phyloP scores from a whole-genome alignment of 306 rosid species.

The Gleditsia sinensis region DNA sequence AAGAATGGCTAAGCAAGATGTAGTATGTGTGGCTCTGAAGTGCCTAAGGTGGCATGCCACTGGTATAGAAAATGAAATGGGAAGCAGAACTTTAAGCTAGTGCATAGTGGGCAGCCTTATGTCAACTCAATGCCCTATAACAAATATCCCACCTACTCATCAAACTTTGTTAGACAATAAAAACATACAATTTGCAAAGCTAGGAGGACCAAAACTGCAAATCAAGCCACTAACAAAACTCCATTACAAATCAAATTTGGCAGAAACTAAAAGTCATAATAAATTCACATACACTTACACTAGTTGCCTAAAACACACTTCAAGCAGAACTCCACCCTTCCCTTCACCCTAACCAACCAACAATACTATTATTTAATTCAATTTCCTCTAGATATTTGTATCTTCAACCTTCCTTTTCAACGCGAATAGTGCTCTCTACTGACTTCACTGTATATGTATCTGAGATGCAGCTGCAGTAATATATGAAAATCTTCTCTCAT shows the following conservation, averaged over 20 bases:
- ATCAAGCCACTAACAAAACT: background rate
- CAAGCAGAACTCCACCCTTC: background rate
- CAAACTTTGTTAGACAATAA: background rate
- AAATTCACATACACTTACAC: background rate
- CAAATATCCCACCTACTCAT: constrained; percentile 22
- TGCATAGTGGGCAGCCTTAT: constrained; percentile 15
- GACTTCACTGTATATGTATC: too few species aligned
- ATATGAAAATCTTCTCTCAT: too few species aligned
- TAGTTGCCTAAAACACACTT: background rate
- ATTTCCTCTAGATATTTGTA: background rate
- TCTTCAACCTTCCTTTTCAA: background rate
- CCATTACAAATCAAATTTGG: background rate
- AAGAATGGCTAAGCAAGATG: too few species aligned
- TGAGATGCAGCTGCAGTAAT: background rate
- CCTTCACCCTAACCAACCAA: background rate
- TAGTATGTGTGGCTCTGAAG: constrained; percentile 24
- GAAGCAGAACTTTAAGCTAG: constrained; percentile 8
- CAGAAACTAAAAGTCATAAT: background rate
- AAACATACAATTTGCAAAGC: background rate
- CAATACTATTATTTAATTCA: background rate
- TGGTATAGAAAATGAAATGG: background rate
- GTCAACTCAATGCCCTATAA: too few species aligned
- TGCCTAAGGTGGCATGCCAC: constrained; percentile 22
- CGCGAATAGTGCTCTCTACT: too few species aligned
- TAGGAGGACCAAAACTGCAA: background rate